Evolutionary conservation across 495 filamentous ascomycete species (phyloP).

Genomic region (Pyrenopolyporus hunteri): DNA sequence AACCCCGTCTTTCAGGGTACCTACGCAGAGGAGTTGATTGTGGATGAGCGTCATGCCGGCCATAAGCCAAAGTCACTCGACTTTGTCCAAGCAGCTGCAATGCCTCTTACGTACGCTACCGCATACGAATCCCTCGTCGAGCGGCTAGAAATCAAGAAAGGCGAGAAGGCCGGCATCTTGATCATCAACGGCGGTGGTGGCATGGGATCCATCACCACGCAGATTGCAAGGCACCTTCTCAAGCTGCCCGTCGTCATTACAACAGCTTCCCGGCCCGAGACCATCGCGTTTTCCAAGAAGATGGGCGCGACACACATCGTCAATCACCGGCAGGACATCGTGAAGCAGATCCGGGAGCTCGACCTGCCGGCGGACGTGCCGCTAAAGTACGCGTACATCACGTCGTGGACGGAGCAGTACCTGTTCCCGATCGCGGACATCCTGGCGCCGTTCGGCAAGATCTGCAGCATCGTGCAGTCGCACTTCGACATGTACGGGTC

Average conservation of each 20-base stretch:
- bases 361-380: conserved; percentile 20
- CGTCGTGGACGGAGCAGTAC: conserved; percentile 31
- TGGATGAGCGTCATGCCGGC: conserved; percentile 32
- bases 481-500: conserved; percentile 35
- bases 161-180: conserved; percentile 25
- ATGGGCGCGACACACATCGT: conserved; percentile 35
- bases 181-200: conserved; percentile 36
- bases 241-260: conserved; percentile 34
- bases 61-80: conserved; percentile 28
- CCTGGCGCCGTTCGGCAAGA: conserved; percentile 29
- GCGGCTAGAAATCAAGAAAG: conserved; percentile 26
- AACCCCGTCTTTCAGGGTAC: conserved; percentile 24
- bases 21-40: conserved; percentile 26
- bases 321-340: conserved; percentile 30
- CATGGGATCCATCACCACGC: conserved; percentile 31
- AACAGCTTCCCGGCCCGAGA: conserved; percentile 29
- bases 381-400: conserved; percentile 29
- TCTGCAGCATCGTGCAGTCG: conserved; percentile 33
- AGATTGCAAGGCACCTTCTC: conserved; percentile 22
- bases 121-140: conserved; percentile 29
- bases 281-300: conserved; percentile 21
- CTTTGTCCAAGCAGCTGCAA: conserved; percentile 29
- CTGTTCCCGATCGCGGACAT: conserved; percentile 23
- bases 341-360: conserved; percentile 24
- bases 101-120: conserved; percentile 29